Conservation (phyloP, 371 early-diverging fungal species). For the Mortierella sp. region DNA sequence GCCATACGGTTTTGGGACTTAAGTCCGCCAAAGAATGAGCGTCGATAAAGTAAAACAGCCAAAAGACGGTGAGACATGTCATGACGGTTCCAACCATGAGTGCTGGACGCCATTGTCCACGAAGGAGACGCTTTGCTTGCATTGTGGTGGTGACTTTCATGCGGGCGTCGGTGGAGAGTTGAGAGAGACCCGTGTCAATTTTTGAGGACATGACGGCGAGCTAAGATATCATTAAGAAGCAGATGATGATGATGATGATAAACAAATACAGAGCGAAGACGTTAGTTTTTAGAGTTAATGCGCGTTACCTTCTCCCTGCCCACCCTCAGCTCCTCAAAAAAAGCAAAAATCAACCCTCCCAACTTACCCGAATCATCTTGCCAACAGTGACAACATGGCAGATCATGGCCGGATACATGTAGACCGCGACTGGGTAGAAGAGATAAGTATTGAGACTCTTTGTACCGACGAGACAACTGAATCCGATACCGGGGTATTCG, state of each 20-base stretch:
- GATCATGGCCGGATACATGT: slow-evolving; percentile 61
- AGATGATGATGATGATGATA: too few species aligned
- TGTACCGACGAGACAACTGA: slow-evolving; percentile 56
- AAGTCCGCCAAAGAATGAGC: slow-evolving; percentile 32
- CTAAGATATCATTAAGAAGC: slow-evolving; percentile 11
- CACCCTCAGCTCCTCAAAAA: not conserved
- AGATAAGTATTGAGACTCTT: slow-evolving; percentile 56
- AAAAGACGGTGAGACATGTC: slow-evolving; percentile 48
- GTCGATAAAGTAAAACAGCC: slow-evolving; percentile 54
- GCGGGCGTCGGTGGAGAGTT: slow-evolving; percentile 46
- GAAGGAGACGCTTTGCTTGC: slow-evolving; percentile 57
- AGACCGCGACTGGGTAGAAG: slow-evolving; percentile 60
- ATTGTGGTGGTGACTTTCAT: slow-evolving; percentile 48
- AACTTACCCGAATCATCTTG: slow-evolving; percentile 59
- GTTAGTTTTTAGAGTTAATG: not conserved
- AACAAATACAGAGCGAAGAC: not conserved
- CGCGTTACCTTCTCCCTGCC: not conserved
- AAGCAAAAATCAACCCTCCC: not conserved
- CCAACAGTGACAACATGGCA: slow-evolving; percentile 59
- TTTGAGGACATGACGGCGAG: slow-evolving; percentile 50
- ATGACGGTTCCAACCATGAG: slow-evolving; percentile 46
- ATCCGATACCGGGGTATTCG: slow-evolving; percentile 60
- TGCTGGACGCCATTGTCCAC: slow-evolving; percentile 57
- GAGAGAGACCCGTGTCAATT: slow-evolving; percentile 48
- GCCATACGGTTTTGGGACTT: slow-evolving; percentile 12